phyloP scores from a whole-genome alignment of 2,329 filamentous ascomycete species.

The Gnomoniopsis sp. region DNA sequence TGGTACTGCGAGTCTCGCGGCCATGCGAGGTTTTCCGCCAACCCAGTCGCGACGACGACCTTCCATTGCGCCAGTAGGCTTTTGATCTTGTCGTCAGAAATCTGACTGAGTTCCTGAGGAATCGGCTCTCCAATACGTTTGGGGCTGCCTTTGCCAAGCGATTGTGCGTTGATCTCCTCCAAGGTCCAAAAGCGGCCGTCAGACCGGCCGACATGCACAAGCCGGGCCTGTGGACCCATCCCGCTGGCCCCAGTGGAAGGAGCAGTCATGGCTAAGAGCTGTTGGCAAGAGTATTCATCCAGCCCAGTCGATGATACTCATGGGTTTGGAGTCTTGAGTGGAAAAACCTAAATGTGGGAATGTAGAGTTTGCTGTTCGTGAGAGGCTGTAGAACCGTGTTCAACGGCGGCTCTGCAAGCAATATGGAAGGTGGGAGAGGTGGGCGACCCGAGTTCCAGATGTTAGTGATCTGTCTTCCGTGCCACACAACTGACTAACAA shows the following conservation, averaged over 20 bases:
- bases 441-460: no score
- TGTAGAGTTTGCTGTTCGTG: no score
- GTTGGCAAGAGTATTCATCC: background rate
- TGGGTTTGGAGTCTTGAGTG: background rate
- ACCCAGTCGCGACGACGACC: conserved; percentile 7
- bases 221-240: background rate
- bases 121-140: conserved; percentile 12
- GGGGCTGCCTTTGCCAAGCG: background rate
- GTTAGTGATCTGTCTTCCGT: no score
- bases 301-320: background rate
- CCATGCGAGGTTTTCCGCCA: conserved; percentile 15
- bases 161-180: conserved; percentile 8
- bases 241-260: background rate
- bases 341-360: no score
- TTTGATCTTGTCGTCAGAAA: conserved; percentile 1
- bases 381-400: no score
- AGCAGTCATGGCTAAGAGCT: background rate
- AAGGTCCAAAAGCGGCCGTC: conserved; percentile 12
- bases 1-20: conserved; percentile 14
- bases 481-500: no score
- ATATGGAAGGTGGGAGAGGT: no score
- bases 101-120: conserved; percentile 4
- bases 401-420: no score
- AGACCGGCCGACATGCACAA: conserved; percentile 13
- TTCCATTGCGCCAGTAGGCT: conserved; percentile 14